Percentiles rank a stretch among this genome's conserved stretches.
phyloP scores from a whole-genome alignment of 768 basidiomycete genomes.

The Pleurotus pulmonarius region DNA sequence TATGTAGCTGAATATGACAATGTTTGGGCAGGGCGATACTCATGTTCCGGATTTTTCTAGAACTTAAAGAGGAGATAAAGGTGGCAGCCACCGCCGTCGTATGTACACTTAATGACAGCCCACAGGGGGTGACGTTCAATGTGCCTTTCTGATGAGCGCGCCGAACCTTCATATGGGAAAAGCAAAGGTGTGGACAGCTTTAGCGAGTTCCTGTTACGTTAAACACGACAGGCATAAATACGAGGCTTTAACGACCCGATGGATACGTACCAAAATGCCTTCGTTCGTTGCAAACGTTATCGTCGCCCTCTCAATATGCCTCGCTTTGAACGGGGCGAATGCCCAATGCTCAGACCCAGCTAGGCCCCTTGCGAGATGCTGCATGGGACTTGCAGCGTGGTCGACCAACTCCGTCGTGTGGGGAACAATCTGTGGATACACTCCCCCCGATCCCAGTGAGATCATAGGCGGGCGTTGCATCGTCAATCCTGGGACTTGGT shows the following conservation, averaged over 20 bases:
- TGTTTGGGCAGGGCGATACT: too few relatives aligned
- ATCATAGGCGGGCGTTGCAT: constrained; percentile 2
- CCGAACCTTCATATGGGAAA: too few relatives aligned
- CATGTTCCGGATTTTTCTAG: too few relatives aligned
- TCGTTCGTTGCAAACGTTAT: background rate
- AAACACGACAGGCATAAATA: background rate
- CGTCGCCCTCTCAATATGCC: background rate
- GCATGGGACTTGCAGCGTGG: background rate
- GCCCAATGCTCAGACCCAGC: background rate
- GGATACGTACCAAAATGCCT: background rate
- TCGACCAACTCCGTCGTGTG: background rate
- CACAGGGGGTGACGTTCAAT: too few relatives aligned
- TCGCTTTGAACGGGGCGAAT: background rate
- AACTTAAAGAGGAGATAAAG: too few relatives aligned
- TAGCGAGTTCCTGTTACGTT: background rate
- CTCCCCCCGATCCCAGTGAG: background rate
- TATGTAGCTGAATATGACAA: too few relatives aligned
- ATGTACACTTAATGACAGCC: too few relatives aligned
- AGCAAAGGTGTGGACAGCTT: too few relatives aligned
- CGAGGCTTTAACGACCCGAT: background rate
- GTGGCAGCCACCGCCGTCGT: too few relatives aligned
- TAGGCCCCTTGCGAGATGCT: background rate
- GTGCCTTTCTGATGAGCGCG: too few relatives aligned
- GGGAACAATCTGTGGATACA: constrained; percentile 6
- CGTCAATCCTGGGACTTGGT: constrained; percentile 1